Base-by-base conservation (phyloP, 1,284 basidiomycete genomes). In the Apiotrichum akiyoshidainum region DNA sequence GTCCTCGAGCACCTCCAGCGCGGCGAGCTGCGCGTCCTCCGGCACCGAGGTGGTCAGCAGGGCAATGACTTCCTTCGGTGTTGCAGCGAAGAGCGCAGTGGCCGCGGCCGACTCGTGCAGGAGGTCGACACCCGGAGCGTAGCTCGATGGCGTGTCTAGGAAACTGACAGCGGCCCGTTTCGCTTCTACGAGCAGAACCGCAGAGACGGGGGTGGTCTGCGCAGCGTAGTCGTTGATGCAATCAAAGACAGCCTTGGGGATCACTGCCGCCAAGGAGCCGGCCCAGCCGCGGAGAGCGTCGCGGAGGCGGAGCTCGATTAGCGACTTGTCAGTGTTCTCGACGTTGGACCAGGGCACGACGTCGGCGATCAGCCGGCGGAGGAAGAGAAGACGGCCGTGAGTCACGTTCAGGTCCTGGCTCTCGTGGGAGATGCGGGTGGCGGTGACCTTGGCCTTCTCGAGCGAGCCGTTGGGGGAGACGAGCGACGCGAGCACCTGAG, bases 401-500 rank as follows among this genome's bases (percentile, higher is more conserved):
- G 61, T 50, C 0, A 55, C 54, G 60, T 77, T 78, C 17, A 59
- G 26, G 35, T 63, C 61, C 13, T 31, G 51, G 31, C 44, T 44
- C 9, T 39, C 26, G 46, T 63, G 61, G 16, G 48, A 53, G 13
- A 63, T 44, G 4, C 52, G 46, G 1, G 55, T 54, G 16, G 41
- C 50, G 5, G 41, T 60, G 17, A 59, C 62, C 37, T 49, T 57
- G 10, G 65, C 61, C 37, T 59, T 54, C 34, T 69, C 54, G 1
- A 71, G 22, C 1, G 65, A 68, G 17, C 64, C 51, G 4, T 49
- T 14, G 0, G 73, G 71, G 0, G 66, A 65, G 9, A 71, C 14
- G 5, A 77, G 61, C 11, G 72, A 73, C 4, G 75, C 68, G 2
- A 74, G 44, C 8, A 75, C 75, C 64, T 78, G 74, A 17, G 70